phyloP scores from a whole-genome alignment of 2,329 filamentous ascomycete genomes.

The Drechslerella dactyloides region DNA sequence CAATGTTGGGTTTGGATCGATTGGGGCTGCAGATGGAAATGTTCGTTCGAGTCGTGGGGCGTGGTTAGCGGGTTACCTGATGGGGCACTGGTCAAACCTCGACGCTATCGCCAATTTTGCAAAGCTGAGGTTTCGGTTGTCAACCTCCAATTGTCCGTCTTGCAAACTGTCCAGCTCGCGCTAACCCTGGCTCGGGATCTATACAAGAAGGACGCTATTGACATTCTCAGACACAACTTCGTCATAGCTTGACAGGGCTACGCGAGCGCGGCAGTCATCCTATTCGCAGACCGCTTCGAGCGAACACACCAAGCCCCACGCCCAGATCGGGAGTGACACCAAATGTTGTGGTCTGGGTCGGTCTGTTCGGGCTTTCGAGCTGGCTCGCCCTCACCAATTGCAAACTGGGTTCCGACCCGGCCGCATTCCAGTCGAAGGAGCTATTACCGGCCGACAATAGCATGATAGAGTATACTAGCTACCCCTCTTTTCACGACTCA shows the following conservation, averaged over 20 bases:
- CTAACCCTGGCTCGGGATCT: conserved; percentile 47
- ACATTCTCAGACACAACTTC: conserved; percentile 49
- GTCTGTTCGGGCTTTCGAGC: conserved; percentile 46
- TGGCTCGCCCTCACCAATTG: too few species aligned
- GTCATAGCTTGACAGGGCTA: conserved; percentile 50
- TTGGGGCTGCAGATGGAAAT: conserved; percentile 43
- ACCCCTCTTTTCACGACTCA: conserved; percentile 45
- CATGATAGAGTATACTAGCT: too few species aligned
- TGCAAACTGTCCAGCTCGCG: conserved; percentile 10
- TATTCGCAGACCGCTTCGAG: conserved; percentile 46
- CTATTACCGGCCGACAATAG: conserved; percentile 20
- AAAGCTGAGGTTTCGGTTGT: conserved; percentile 18
- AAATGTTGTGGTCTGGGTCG: conserved; percentile 46
- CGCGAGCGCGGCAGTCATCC: conserved; percentile 51
- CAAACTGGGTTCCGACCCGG: conserved; percentile 26
- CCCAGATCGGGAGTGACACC: conserved; percentile 41
- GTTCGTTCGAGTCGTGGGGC: too few species aligned
- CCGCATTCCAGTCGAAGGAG: conserved; percentile 27
- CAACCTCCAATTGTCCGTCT: conserved; percentile 30
- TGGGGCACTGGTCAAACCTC: conserved; percentile 44
- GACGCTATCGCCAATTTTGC: conserved; percentile 34
- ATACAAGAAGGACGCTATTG: conserved; percentile 42
- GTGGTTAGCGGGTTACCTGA: conserved; percentile 22
- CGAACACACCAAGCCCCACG: conserved; percentile 44
- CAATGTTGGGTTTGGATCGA: conserved; percentile 40